Evolutionary conservation across 1,284 basidiomycete genomes (phyloP).

Genomic region (Ganoderma multipileum): DNA sequence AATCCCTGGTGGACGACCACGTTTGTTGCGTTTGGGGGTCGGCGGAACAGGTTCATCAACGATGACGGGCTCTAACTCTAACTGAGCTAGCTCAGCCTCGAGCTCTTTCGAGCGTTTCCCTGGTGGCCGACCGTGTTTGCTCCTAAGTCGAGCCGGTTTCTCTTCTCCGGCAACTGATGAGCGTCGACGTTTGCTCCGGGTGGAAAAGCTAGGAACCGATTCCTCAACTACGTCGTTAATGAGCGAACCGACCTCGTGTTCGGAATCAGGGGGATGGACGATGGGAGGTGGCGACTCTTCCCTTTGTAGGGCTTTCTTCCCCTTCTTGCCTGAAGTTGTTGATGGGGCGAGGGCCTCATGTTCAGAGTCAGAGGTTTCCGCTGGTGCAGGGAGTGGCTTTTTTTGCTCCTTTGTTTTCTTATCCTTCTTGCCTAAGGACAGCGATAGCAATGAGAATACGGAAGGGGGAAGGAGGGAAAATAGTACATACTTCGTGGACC

Average conservation of each 20-base stretch:
- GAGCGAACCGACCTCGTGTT: conserved; percentile 27
- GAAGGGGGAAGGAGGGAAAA: conserved; percentile 1
- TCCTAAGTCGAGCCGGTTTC: conserved; percentile 10
- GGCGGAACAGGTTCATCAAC: not conserved
- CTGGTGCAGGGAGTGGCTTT: conserved; percentile 7
- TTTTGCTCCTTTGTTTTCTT: conserved; percentile 7
- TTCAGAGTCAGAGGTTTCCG: conserved; percentile 28
- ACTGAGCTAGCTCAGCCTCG: conserved; percentile 1
- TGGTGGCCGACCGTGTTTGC: conserved; percentile 8
- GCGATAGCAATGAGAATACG: not conserved
- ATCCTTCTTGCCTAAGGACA: conserved; percentile 21
- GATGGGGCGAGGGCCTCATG: conserved; percentile 2
- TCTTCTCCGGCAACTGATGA: conserved; percentile 18
- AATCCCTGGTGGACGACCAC: no score
- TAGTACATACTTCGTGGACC: conserved; percentile 61
- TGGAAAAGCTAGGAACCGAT: not conserved
- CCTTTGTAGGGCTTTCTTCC: conserved; percentile 16
- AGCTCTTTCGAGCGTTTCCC: not conserved
- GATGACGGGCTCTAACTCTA: not conserved
- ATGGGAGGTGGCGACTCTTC: conserved; percentile 7
- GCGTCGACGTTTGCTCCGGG: conserved; percentile 31
- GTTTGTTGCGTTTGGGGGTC: not conserved
- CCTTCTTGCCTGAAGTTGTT: conserved; percentile 1
- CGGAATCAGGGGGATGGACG: conserved; percentile 22
- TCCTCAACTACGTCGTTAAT: conserved; percentile 27